These are phyloP conservation scores for Melampsora larici-populina DNA, from an alignment of 1,284 basidiomycete genomes.

Conservation along the genomic window DNA sequence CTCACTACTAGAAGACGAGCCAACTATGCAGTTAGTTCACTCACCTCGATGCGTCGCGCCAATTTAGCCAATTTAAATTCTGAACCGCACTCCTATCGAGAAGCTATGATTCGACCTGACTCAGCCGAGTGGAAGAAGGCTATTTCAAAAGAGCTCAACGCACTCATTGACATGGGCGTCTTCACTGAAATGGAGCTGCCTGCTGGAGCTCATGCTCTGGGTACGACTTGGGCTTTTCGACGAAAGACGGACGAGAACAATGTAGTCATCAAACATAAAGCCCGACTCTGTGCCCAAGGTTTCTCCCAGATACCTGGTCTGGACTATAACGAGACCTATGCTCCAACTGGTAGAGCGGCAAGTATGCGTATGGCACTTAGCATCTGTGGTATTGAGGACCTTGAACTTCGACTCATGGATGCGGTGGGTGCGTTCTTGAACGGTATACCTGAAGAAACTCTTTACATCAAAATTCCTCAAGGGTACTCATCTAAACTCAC, in stretches of 20 bases:
- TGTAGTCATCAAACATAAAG: neutral
- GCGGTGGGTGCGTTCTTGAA: constrained; percentile 5
- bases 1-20: no score
- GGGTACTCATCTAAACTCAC: neutral
- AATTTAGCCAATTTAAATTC: no score
- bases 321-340: constrained; percentile 8
- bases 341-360: constrained; percentile 9
- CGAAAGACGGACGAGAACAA: constrained; percentile 9
- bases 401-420: constrained; percentile 8
- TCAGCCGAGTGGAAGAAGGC: no score
- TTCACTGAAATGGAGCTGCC: neutral
- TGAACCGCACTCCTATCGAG: no score
- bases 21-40: no score
- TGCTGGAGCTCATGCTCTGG: neutral
- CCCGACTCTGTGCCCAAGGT: no score
- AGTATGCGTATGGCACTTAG: neutral
- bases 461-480: no score
- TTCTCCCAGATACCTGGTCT: neutral
- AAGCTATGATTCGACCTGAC: no score
- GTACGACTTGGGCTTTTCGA: no score
- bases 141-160: no score
- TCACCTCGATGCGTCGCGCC: no score
- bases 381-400: neutral
- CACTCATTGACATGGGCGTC: no score
- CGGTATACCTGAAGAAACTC: constrained; percentile 3